These are phyloP conservation scores for Xylaria castorea DNA, from an alignment of 495 filamentous ascomycete species.

Conservation along the genomic window DNA sequence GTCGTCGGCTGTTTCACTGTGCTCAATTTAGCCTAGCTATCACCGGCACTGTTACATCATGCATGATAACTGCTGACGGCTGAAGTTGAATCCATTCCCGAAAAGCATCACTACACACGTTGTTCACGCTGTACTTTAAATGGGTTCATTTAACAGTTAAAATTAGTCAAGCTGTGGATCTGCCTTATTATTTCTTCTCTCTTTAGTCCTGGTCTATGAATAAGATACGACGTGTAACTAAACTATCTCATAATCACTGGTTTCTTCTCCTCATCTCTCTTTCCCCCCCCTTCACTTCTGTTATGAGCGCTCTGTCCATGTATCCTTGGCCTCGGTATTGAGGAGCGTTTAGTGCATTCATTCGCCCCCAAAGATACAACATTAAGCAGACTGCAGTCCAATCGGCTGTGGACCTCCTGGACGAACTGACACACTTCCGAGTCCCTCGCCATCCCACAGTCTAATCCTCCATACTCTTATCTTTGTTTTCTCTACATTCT, in stretches of 20 bases:
- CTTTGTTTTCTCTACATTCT: neutral
- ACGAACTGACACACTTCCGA: constrained; percentile 17
- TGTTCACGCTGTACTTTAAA: neutral
- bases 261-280: neutral
- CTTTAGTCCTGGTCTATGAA: neutral
- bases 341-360: neutral
- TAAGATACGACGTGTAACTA: neutral
- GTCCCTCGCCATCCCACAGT: neutral
- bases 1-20: constrained; percentile 12
- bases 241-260: neutral
- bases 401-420: constrained; percentile 4
- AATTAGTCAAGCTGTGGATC: constrained; percentile 17
- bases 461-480: neutral
- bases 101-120: constrained; percentile 15
- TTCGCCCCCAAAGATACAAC: neutral
- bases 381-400: neutral
- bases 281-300: neutral
- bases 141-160: constrained; percentile 14
- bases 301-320: neutral
- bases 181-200: constrained; percentile 7
- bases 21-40: constrained; percentile 19
- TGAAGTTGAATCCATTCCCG: constrained; percentile 16
- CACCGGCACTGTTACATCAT: constrained; percentile 18
- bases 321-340: neutral
- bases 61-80: constrained; percentile 24